Evolutionary conservation across 352 stramenopile genomes (phyloP).

Genomic region (Phytophthora megakarya): DNA sequence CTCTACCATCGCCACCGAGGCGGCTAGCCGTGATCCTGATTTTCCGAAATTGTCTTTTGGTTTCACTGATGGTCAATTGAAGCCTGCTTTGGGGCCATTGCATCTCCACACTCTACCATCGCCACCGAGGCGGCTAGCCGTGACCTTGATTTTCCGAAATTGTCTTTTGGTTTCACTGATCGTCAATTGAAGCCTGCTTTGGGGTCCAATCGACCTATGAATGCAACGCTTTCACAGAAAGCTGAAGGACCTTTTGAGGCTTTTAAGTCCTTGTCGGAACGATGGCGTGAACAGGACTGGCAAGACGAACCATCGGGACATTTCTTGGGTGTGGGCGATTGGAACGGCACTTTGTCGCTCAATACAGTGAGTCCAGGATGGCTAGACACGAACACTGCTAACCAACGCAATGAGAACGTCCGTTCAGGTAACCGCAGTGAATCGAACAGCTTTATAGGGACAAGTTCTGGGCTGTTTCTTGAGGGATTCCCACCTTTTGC

Average conservation of each 20-base stretch:
- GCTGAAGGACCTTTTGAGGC: conserved; percentile 29
- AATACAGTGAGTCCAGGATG: conserved; percentile 5
- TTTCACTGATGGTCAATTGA: background rate
- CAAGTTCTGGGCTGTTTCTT: conserved; percentile 5
- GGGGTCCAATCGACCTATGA: background rate
- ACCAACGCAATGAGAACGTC: conserved; percentile 9
- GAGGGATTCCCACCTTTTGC: conserved; percentile 26
- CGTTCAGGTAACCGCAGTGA: conserved; percentile 6
- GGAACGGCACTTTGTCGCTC: conserved; percentile 28
- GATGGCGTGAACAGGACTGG: conserved; percentile 35
- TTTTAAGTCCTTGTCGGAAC: conserved; percentile 33
- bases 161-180: conserved; percentile 3
- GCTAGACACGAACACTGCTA: background rate
- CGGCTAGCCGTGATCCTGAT: conserved; percentile 1
- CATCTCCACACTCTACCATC: conserved; percentile 15
- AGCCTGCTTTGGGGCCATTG: background rate
- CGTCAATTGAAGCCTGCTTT: conserved; percentile 2
- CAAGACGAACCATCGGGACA: conserved; percentile 12
- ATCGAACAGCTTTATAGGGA: conserved; percentile 20
- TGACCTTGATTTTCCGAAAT: background rate
- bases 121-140: conserved; percentile 1
- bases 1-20: conserved; percentile 7
- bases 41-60: conserved; percentile 11
- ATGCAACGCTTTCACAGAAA: conserved; percentile 2
- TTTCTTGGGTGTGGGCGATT: conserved; percentile 13